These are phyloP conservation scores for Mycena indigotica DNA, from an alignment of 768 basidiomycete genomes.

Conservation along the genomic window DNA sequence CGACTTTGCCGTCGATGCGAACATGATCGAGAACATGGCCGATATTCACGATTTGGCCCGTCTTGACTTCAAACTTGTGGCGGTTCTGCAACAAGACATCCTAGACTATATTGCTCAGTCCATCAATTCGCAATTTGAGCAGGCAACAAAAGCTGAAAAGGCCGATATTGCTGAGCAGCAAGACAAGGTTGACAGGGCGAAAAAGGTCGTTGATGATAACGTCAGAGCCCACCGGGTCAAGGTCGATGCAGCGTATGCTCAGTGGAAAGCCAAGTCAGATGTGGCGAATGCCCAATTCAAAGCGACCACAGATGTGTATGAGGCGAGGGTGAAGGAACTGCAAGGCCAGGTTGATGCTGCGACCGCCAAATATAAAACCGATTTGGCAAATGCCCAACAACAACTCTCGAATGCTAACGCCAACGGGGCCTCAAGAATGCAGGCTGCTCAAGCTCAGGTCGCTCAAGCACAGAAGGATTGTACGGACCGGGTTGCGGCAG, in stretches of 20 bases:
- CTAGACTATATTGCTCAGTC: slow-evolving; percentile 5
- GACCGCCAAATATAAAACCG: neutral
- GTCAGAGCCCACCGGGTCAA: neutral
- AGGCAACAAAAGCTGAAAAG: neutral
- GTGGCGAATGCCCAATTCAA: neutral
- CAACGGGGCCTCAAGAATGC: neutral
- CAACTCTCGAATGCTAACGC: neutral
- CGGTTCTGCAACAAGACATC: slow-evolving; percentile 8
- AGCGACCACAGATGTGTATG: neutral
- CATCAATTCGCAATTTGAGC: neutral
- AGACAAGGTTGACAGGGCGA: neutral
- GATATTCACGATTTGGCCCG: slow-evolving; percentile 3
- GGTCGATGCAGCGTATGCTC: neutral
- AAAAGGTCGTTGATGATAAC: neutral
- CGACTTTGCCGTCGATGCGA: slow-evolving; percentile 5
- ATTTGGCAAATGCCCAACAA: neutral
- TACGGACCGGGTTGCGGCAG: neutral
- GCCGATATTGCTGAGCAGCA: slow-evolving; percentile 5
- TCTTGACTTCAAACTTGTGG: slow-evolving; percentile 7
- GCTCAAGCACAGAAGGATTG: neutral
- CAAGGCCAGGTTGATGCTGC: neutral
- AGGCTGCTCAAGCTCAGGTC: neutral
- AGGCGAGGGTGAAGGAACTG: neutral
- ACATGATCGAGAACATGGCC: neutral
- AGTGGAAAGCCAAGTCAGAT: neutral